Conservation (phyloP, 495 filamentous ascomycete species). For the Penicillium paradoxum region DNA sequence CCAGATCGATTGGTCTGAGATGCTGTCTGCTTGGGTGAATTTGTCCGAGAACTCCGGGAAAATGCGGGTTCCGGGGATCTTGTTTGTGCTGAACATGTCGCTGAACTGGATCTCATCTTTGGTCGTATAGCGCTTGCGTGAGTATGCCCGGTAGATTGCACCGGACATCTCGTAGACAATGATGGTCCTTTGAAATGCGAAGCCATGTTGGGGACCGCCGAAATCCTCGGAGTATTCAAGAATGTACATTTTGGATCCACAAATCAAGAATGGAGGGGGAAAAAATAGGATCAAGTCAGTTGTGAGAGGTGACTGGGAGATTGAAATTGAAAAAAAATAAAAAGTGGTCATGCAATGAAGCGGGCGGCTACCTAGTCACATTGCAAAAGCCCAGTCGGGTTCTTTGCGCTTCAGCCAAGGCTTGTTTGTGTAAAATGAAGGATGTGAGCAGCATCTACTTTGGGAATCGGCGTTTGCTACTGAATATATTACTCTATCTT, state of each 20-base stretch:
- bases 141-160: neutral
- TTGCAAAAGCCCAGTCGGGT: neutral
- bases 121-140: neutral
- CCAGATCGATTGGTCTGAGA: neutral
- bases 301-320: conserved; percentile 4
- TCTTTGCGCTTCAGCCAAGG: neutral
- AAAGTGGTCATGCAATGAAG: neutral
- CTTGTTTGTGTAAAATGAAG: neutral
- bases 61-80: neutral
- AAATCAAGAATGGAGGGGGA: neutral
- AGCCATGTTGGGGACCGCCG: neutral
- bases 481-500: neutral
- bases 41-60: conserved; percentile 1
- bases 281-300: neutral
- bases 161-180: conserved; percentile 2
- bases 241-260: neutral
- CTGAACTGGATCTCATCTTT: neutral
- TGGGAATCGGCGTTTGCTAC: neutral
- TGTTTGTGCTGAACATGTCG: conserved; percentile 3
- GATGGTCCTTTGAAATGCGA: neutral
- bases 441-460: neutral
- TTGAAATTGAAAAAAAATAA: neutral
- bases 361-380: neutral
- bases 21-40: conserved; percentile 1
- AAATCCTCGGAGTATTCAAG: conserved; percentile 6